These are phyloP conservation scores for Gossypium sturtianum DNA, from an alignment of 345 rosid genomes.

Conservation along the genomic window DNA sequence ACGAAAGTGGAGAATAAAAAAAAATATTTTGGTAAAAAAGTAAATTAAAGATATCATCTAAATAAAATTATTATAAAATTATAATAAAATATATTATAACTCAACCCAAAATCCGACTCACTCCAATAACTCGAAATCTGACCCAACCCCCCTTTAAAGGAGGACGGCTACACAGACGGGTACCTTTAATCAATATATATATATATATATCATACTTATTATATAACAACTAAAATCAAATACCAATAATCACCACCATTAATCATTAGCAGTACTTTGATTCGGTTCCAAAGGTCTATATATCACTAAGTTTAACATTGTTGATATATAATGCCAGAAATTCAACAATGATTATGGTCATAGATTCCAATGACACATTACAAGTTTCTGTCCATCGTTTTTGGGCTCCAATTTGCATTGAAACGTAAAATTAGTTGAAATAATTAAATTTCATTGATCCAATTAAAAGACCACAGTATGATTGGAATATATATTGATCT, in stretches of 20 bases:
- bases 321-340: background rate
- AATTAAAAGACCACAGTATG: background rate
- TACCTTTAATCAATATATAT: too few relatives aligned
- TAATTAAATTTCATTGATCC: background rate
- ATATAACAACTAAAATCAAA: too few relatives aligned
- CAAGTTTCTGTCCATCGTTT: background rate
- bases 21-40: too few relatives aligned
- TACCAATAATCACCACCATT: too few relatives aligned
- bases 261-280: background rate
- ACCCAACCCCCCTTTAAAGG: too few relatives aligned
- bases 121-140: too few relatives aligned
- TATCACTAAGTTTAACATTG: background rate
- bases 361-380: background rate
- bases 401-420: background rate
- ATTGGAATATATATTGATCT: background rate
- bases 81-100: too few relatives aligned
- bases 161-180: too few relatives aligned
- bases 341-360: background rate
- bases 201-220: too few relatives aligned
- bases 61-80: too few relatives aligned
- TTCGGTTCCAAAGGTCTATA: background rate
- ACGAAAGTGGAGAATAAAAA: accelerated
- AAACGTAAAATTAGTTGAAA: background rate
- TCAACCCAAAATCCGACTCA: accelerated
- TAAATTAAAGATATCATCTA: accelerated